These are phyloP conservation scores for Lyophyllum atratum DNA, from an alignment of 768 basidiomycete genomes.

Conservation along the genomic window DNA sequence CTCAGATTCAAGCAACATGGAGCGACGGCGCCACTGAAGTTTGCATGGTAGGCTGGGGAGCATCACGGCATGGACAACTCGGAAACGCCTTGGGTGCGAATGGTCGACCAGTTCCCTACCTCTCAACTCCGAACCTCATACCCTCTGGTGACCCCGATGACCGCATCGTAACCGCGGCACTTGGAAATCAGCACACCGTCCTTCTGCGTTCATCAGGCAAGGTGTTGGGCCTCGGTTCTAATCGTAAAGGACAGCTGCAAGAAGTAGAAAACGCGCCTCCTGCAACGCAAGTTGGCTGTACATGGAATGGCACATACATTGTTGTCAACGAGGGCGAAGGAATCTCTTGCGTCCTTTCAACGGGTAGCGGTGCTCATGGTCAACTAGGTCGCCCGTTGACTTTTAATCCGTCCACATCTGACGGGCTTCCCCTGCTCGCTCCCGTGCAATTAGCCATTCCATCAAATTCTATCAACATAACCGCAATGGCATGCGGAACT, in stretches of 20 bases:
- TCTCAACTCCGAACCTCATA: slow-evolving; percentile 38
- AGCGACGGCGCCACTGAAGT: slow-evolving; percentile 21
- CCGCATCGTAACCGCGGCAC: slow-evolving; percentile 32
- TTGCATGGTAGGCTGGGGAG: slow-evolving; percentile 77
- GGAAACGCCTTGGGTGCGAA: slow-evolving; percentile 36
- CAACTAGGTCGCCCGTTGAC: slow-evolving; percentile 57
- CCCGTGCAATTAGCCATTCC: slow-evolving; percentile 33
- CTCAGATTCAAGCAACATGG: slow-evolving; percentile 33
- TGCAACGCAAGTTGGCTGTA: slow-evolving; percentile 47
- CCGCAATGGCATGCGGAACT: slow-evolving; percentile 68
- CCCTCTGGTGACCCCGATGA: slow-evolving; percentile 28
- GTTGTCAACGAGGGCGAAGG: slow-evolving; percentile 25
- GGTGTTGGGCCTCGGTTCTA: slow-evolving; percentile 62
- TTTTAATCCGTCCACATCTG: slow-evolving; percentile 12
- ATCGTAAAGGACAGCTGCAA: slow-evolving; percentile 67
- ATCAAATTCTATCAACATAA: slow-evolving; percentile 16
- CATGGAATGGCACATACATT: slow-evolving; percentile 81
- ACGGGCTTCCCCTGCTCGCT: slow-evolving; percentile 11
- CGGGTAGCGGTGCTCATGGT: slow-evolving; percentile 61
- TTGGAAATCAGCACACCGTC: slow-evolving; percentile 46
- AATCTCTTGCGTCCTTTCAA: slow-evolving; percentile 33
- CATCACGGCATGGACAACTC: slow-evolving; percentile 84
- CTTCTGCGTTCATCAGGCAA: slow-evolving; percentile 60
- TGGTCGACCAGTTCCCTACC: slow-evolving; percentile 27
- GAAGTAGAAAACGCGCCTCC: slow-evolving; percentile 28